Conservation (phyloP, 371 early-diverging fungal genomes). For the Mucor mucedo region DNA sequence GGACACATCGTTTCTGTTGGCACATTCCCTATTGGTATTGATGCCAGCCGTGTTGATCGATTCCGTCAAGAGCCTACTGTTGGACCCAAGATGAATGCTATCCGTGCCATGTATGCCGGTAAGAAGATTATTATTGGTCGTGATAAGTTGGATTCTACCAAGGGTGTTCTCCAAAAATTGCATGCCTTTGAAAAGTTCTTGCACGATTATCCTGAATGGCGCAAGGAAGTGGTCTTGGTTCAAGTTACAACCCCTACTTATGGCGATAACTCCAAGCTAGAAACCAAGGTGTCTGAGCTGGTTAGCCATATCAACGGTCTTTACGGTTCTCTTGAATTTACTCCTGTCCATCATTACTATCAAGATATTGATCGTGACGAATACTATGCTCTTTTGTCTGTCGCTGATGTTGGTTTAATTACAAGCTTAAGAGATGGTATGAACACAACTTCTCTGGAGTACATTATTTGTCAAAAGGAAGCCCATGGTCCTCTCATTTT, state of each 20-base stretch:
- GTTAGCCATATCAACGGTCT: conserved; percentile 93
- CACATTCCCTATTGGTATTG: conserved; percentile 98
- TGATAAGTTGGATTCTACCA: conserved; percentile 98
- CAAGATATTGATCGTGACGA: conserved; percentile 95
- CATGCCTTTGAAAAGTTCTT: conserved; percentile 95
- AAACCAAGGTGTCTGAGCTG: conserved; percentile 85
- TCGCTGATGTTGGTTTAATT: conserved; percentile 95
- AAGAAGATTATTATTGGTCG: conserved; percentile 97
- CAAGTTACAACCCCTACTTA: conserved; percentile 75
- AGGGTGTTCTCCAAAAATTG: conserved; percentile 97
- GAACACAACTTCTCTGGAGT: conserved; percentile 99
- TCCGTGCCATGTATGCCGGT: conserved; percentile 85
- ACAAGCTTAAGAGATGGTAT: conserved; percentile 98
- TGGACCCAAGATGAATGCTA: conserved; percentile 72
- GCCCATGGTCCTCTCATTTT: conserved; percentile 91
- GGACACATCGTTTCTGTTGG: conserved; percentile 81
- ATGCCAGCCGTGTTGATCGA: conserved; percentile 64
- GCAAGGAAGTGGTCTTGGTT: conserved; percentile 86
- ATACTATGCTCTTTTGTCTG: conserved; percentile 92
- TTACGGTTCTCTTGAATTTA: conserved; percentile 95
- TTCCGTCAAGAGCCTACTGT: conserved; percentile 58
- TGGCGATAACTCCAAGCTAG: conserved; percentile 69
- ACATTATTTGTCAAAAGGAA: conserved; percentile 94
- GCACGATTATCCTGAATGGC: conserved; percentile 88
- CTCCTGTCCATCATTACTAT: conserved; percentile 96